A percentile compares a stretch with the other conserved stretches of the same genome.
These are phyloP conservation scores for Haplosporangium sp. DNA, from an alignment of 371 early-diverging fungal genomes.

Conservation along the genomic window DNA sequence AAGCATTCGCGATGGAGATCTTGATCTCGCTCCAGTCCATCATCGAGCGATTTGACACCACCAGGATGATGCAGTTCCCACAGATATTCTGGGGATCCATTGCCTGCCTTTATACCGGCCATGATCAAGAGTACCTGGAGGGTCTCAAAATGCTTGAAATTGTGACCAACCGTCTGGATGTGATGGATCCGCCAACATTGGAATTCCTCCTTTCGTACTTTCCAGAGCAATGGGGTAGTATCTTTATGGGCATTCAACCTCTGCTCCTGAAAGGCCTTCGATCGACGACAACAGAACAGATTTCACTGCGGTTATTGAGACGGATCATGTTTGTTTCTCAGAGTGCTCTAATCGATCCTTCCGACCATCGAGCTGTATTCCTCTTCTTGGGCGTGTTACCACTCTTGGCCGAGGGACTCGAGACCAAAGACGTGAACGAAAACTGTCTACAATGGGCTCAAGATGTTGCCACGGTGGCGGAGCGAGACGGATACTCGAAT, in stretches of 20 bases:
- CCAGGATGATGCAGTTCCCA: conserved; percentile 74
- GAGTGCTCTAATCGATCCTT: conserved; percentile 74
- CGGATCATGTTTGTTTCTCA: conserved; percentile 67
- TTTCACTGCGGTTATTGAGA: conserved; percentile 63
- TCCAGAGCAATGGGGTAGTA: conserved; percentile 81
- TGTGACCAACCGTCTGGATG: conserved; percentile 67
- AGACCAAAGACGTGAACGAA: conserved; percentile 53
- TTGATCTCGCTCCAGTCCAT: conserved; percentile 79
- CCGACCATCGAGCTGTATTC: conserved; percentile 70
- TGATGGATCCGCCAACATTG: conserved; percentile 57
- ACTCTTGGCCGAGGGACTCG: conserved; percentile 73
- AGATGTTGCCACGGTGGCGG: conserved; percentile 64
- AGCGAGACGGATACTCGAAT: conserved; percentile 60
- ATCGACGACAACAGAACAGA: conserved; percentile 69
- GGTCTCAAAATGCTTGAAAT: conserved; percentile 73
- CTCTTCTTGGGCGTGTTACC: conserved; percentile 78
- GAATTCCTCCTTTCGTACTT: conserved; percentile 63
- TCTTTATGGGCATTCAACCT: conserved; percentile 81
- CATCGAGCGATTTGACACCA: conserved; percentile 66
- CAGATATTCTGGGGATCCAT: conserved; percentile 88
- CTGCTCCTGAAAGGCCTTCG: conserved; percentile 80
- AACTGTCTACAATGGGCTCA: conserved; percentile 61
- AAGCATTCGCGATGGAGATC: conserved; percentile 89
- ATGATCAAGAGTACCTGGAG: conserved; percentile 82
- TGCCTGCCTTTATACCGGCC: conserved; percentile 79